Percentiles rank a stretch among this genome's conserved stretches.
Evolutionary conservation across 2,329 filamentous ascomycete genomes (phyloP).

Genomic region (Sclerotinia trifoliorum): DNA sequence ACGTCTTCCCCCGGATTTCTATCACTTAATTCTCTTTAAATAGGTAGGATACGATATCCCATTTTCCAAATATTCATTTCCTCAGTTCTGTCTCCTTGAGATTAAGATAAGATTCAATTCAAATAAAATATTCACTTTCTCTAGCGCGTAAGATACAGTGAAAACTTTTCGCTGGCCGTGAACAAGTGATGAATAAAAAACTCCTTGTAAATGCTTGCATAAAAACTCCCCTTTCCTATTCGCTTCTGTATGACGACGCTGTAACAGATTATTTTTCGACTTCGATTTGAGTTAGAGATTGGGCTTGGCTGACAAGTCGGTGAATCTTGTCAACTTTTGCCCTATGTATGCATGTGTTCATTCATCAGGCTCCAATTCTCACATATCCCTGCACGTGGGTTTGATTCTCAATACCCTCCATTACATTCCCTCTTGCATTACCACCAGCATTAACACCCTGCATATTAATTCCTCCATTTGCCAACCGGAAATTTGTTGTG

Average conservation of each 20-base stretch:
- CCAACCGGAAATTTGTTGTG: conserved; percentile 30
- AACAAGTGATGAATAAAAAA: conserved; percentile 1
- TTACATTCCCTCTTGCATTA: conserved; percentile 22
- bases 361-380: conserved; percentile 33
- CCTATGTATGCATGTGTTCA: no score
- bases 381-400: conserved; percentile 33
- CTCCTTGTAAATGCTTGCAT: conserved; percentile 18
- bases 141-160: background rate
- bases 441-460: conserved; percentile 23
- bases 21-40: background rate
- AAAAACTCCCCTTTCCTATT: background rate
- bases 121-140: background rate
- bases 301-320: background rate
- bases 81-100: background rate
- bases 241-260: background rate
- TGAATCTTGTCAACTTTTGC: background rate
- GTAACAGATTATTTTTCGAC: background rate
- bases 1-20: background rate
- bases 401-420: conserved; percentile 33
- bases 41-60: background rate
- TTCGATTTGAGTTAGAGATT: background rate
- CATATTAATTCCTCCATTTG: conserved; percentile 29
- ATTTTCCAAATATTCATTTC: background rate
- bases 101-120: background rate
- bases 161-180: background rate